These are phyloP conservation scores for Atkinsonella texensis DNA, from an alignment of 2,329 filamentous ascomycete species.

Conservation along the genomic window DNA sequence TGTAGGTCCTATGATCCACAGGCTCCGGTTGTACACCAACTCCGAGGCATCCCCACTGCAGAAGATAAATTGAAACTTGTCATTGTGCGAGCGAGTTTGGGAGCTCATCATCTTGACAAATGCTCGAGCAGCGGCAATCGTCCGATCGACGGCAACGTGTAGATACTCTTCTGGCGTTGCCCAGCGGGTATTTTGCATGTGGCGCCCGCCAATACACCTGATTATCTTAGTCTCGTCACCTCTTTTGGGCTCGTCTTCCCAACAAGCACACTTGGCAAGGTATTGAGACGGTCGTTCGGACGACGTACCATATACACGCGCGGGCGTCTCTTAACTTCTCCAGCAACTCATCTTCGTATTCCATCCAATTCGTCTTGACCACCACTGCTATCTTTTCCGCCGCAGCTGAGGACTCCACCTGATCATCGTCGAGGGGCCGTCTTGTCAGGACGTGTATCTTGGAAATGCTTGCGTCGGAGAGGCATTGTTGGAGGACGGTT, in stretches of 20 bases:
- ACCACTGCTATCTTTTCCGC: not conserved
- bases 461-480: not conserved
- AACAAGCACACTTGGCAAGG: too few species aligned
- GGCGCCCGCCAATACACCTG: slow-evolving; percentile 4
- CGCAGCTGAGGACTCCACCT: not conserved
- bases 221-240: not conserved
- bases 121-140: not conserved
- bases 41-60: slow-evolving; percentile 2
- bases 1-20: slow-evolving; percentile 5
- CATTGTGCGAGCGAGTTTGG: not conserved
- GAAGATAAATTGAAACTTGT: not conserved
- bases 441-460: not conserved
- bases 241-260: too few species aligned
- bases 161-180: slow-evolving; percentile 3
- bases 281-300: too few species aligned
- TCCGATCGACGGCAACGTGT: slow-evolving; percentile 1
- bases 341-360: not conserved
- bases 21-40: slow-evolving; percentile 2
- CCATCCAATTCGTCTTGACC: not conserved
- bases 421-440: not conserved
- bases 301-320: slow-evolving; percentile 2
- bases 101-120: not conserved
- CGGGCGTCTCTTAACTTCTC: not conserved
- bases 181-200: slow-evolving; percentile 1
- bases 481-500: not conserved